Percentiles rank a stretch among this genome's conserved stretches.
These are phyloP conservation scores for Dacryopinax spathularia DNA, from an alignment of 768 basidiomycete genomes.

Conservation along the genomic window DNA sequence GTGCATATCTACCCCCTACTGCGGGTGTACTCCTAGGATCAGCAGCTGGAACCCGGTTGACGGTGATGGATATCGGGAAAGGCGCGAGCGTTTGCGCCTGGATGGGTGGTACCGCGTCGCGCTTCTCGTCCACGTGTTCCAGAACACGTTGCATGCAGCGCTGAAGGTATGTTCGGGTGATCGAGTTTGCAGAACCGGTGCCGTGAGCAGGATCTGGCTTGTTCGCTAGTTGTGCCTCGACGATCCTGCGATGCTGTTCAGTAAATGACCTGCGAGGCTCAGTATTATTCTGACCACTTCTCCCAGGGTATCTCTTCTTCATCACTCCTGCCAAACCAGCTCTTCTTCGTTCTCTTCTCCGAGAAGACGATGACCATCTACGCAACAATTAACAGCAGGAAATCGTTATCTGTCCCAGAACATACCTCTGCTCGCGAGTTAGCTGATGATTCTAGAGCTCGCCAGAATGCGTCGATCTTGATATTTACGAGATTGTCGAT, in stretches of 20 bases:
- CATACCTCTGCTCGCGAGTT: conserved; percentile 6
- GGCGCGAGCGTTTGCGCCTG: neutral
- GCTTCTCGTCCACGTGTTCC: conserved; percentile 2
- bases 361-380: conserved; percentile 64
- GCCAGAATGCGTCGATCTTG: conserved; percentile 69
- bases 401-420: conserved; percentile 46
- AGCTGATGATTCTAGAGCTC: conserved; percentile 39
- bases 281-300: neutral
- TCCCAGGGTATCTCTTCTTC: conserved; percentile 1
- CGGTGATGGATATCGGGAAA: neutral
- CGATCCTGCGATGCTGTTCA: neutral
- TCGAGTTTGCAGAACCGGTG: neutral
- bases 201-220: neutral
- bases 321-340: conserved; percentile 35
- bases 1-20: neutral
- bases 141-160: neutral
- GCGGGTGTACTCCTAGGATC: neutral
- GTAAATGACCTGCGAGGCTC: neutral
- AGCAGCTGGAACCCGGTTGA: neutral
- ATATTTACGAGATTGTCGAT: conserved; percentile 59
- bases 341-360: conserved; percentile 61
- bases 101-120: conserved; percentile 1
- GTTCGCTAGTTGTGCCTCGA: neutral
- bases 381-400: neutral
- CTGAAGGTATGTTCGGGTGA: neutral